These are phyloP conservation scores for Sporothrix pseudoabietina DNA, from an alignment of 2,329 filamentous ascomycete genomes.

Conservation along the genomic window DNA sequence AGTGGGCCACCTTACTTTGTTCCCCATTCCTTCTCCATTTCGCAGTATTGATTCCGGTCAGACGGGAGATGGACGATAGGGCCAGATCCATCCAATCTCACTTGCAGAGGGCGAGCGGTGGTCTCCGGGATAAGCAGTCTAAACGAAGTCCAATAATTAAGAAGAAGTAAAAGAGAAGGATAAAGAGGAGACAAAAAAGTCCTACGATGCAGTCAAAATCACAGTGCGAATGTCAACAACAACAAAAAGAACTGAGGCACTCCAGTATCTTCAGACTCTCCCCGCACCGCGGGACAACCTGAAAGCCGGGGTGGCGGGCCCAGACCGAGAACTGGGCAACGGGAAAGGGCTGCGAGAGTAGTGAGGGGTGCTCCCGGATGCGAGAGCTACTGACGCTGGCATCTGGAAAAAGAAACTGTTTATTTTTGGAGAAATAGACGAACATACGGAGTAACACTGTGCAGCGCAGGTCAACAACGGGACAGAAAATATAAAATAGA, in stretches of 20 bases:
- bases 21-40: neutral
- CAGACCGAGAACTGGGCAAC: neutral
- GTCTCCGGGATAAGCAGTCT: neutral
- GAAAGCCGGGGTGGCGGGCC: neutral
- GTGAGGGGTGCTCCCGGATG: neutral
- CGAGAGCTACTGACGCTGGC: neutral
- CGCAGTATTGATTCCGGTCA: neutral
- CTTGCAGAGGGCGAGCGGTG: neutral
- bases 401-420: neutral
- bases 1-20: neutral
- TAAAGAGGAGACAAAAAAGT: neutral
- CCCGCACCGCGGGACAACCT: neutral
- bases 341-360: neutral
- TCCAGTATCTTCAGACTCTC: neutral
- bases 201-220: neutral
- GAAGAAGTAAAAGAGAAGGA: neutral
- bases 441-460: neutral
- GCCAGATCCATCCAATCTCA: neutral
- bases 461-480: neutral
- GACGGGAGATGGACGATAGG: conserved; percentile 17
- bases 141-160: neutral
- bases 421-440: neutral
- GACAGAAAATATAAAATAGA: neutral
- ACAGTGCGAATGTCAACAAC: neutral
- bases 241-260: neutral